Evolutionary conservation across 2,329 filamentous ascomycete genomes (phyloP).

Genomic region (Xylaria sp.): DNA sequence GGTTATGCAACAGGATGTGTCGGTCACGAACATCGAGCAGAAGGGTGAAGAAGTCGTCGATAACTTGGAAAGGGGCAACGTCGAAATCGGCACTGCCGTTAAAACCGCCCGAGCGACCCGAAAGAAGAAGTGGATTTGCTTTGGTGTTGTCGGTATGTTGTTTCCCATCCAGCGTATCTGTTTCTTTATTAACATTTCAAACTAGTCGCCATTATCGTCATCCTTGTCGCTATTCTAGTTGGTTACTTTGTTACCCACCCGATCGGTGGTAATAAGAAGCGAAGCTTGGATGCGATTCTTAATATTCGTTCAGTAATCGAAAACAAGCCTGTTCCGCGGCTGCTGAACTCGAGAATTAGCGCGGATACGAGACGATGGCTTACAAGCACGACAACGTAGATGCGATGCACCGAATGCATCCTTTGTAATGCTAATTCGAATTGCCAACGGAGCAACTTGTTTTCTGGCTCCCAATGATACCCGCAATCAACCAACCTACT

Average conservation of each 20-base stretch:
- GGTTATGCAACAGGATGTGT: slow-evolving; percentile 85
- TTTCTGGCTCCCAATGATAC: slow-evolving; percentile 31
- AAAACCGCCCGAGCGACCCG: slow-evolving; percentile 81
- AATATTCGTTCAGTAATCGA: slow-evolving; percentile 37
- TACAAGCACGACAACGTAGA: slow-evolving; percentile 35
- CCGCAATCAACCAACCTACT: slow-evolving; percentile 17
- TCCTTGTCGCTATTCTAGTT: slow-evolving; percentile 62
- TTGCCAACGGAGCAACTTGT: slow-evolving; percentile 11
- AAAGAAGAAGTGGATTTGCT: slow-evolving; percentile 97
- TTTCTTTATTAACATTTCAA: slow-evolving; percentile 43
- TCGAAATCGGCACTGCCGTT: slow-evolving; percentile 83
- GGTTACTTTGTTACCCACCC: slow-evolving; percentile 41
- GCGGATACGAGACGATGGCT: slow-evolving; percentile 39
- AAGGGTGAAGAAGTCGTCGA: slow-evolving; percentile 87
- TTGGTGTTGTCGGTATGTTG: slow-evolving; percentile 74
- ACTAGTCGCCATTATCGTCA: slow-evolving; percentile 62
- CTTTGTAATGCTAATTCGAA: slow-evolving; percentile 8
- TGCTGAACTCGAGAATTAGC: slow-evolving; percentile 42
- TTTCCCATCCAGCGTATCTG: not conserved
- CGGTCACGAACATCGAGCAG: slow-evolving; percentile 83
- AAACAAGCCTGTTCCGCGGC: slow-evolving; percentile 33
- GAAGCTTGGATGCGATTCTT: slow-evolving; percentile 39
- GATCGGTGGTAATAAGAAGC: slow-evolving; percentile 31
- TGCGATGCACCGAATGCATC: not conserved
- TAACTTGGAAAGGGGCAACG: slow-evolving; percentile 86